Conservation (phyloP, 768 basidiomycete species). For the Pulveroboletus frians region DNA sequence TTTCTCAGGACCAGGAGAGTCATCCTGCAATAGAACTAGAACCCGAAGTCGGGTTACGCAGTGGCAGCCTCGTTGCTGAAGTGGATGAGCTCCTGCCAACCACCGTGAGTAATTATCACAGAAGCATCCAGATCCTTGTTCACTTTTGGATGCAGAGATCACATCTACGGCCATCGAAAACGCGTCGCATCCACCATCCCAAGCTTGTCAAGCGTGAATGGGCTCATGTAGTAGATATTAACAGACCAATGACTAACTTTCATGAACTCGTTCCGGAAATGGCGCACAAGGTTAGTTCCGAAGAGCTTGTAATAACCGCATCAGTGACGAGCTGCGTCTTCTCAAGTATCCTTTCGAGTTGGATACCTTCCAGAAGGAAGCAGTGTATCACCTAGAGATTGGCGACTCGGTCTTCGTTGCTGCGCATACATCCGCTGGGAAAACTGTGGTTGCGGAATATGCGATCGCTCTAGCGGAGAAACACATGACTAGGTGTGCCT, state of each 20-base stretch:
- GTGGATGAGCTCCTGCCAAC: constrained; percentile 79
- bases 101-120: constrained; percentile 32
- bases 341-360: constrained; percentile 96
- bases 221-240: constrained; percentile 96
- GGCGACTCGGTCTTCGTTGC: constrained; percentile 99
- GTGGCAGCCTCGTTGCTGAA: constrained; percentile 35
- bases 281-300: constrained; percentile 73
- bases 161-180: constrained; percentile 51
- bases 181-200: constrained; percentile 39
- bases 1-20: constrained; percentile 17
- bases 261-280: constrained; percentile 91
- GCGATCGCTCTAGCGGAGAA: constrained; percentile 95
- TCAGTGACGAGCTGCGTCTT: constrained; percentile 5
- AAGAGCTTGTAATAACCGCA: not conserved
- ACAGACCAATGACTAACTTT: constrained; percentile 84
- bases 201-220: constrained; percentile 82
- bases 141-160: constrained; percentile 39
- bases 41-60: constrained; percentile 16
- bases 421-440: constrained; percentile 98
- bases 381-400: constrained; percentile 94
- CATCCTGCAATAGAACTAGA: constrained; percentile 20
- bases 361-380: constrained; percentile 98
- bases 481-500: constrained; percentile 91
- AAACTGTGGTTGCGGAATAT: constrained; percentile 98
- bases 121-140: not conserved